A percentile compares a stretch with the other conserved stretches of the same genome.
Conservation (phyloP, 305 asterid genomes). For the Fraxinus xanthoxyloides region DNA sequence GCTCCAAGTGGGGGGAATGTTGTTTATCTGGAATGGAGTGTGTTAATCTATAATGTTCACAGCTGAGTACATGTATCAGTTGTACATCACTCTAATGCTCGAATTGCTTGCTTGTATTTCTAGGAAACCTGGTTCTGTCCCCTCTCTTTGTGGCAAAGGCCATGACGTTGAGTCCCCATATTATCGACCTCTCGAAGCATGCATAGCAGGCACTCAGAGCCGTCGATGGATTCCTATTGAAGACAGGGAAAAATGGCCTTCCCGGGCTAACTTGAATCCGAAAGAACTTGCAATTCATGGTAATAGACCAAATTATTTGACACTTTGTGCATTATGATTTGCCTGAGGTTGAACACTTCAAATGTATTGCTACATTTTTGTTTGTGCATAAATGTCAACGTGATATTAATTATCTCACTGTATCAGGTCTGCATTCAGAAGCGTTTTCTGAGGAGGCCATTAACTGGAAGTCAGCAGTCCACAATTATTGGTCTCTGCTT, state of each 20-base stretch:
- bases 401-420: slow-evolving; percentile 8
- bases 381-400: not conserved
- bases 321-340: not conserved
- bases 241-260: slow-evolving; percentile 85
- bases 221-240: slow-evolving; percentile 86
- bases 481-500: slow-evolving; percentile 88
- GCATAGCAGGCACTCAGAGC: slow-evolving; percentile 90
- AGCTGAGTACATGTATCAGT: slow-evolving; percentile 9
- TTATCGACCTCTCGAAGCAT: slow-evolving; percentile 76
- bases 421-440: slow-evolving; percentile 58
- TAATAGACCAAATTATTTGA: slow-evolving; percentile 26
- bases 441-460: slow-evolving; percentile 73
- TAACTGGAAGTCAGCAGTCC: slow-evolving; percentile 76
- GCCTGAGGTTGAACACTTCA: not conserved
- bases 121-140: slow-evolving; percentile 72
- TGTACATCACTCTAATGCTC: slow-evolving; percentile 16
- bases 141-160: slow-evolving; percentile 70
- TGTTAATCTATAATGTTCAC: not conserved
- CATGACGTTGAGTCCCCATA: slow-evolving; percentile 85
- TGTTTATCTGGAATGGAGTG: not conserved
- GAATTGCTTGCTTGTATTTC: slow-evolving; percentile 28
- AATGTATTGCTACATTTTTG: not conserved
- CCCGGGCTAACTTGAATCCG: slow-evolving; percentile 57
- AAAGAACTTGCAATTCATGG: slow-evolving; percentile 73
- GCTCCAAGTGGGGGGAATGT: not conserved